phyloP scores from a whole-genome alignment of 768 basidiomycete genomes.

The Sistotremastrum suecicum region DNA sequence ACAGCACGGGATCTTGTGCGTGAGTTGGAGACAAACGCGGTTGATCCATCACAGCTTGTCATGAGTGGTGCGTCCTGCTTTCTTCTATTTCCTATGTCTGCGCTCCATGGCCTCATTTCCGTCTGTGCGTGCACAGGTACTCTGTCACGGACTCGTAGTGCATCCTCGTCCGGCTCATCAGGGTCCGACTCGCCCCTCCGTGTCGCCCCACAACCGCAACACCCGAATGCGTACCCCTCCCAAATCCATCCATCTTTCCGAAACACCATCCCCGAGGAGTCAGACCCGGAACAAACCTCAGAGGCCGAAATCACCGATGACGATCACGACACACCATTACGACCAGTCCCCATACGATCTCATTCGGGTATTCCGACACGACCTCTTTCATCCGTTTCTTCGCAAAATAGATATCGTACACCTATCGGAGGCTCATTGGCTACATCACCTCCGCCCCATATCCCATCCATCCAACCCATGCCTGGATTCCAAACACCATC shows the following conservation, averaged over 20 bases:
- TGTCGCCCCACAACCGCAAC: background rate
- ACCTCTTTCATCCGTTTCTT: slow-evolving; percentile 67
- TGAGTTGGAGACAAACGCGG: slow-evolving; percentile 67
- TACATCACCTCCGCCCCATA: slow-evolving; percentile 38
- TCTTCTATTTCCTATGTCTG: background rate
- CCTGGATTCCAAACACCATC: slow-evolving; percentile 61
- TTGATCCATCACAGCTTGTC: slow-evolving; percentile 48
- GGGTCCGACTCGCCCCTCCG: slow-evolving; percentile 49
- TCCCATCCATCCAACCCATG: slow-evolving; percentile 44
- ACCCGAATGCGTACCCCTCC: background rate
- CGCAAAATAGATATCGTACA: slow-evolving; percentile 57
- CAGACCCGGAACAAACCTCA: slow-evolving; percentile 2
- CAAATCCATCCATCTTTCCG: background rate
- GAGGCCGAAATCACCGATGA: slow-evolving; percentile 12
- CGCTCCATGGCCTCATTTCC: slow-evolving; percentile 5
- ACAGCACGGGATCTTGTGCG: slow-evolving; percentile 58
- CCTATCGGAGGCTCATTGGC: slow-evolving; percentile 51
- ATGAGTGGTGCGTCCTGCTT: slow-evolving; percentile 39
- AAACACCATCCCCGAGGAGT: background rate
- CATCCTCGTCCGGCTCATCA: slow-evolving; percentile 30
- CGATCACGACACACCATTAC: background rate
- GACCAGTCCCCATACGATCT: slow-evolving; percentile 15
- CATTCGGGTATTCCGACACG: slow-evolving; percentile 18
- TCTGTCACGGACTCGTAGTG: slow-evolving; percentile 9
- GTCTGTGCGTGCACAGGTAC: background rate